A percentile compares a stretch with the other conserved stretches of the same genome.
These are phyloP conservation scores for Mycena epipterygia DNA, from an alignment of 768 basidiomycete species.

Conservation along the genomic window DNA sequence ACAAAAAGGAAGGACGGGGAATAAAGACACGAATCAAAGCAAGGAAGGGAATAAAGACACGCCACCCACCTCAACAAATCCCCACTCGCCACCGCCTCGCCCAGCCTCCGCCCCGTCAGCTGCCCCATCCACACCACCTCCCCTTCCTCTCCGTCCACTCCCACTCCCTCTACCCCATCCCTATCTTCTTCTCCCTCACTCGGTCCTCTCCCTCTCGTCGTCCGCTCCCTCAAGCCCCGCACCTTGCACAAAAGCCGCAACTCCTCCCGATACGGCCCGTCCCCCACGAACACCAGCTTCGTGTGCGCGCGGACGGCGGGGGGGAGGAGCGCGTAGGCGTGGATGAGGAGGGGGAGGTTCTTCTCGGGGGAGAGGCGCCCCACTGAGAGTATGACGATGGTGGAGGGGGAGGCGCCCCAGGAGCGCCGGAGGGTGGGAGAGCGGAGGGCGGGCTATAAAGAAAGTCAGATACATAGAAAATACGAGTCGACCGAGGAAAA, in stretches of 20 bases:
- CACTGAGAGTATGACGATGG: constrained; percentile 23
- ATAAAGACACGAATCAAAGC: no score
- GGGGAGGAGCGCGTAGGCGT: not conserved
- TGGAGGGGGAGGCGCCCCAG: not conserved
- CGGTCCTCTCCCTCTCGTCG: no score
- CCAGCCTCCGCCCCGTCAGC: constrained; percentile 9
- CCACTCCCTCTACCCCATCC: no score
- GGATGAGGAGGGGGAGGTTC: constrained; percentile 22
- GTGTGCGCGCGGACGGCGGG: not conserved
- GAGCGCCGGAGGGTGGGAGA: not conserved
- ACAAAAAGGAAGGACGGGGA: not conserved
- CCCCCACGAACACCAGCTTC: constrained; percentile 10
- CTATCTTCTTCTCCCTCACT: no score
- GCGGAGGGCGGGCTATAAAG: constrained; percentile 1
- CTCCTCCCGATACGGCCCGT: not conserved
- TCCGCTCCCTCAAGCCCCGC: not conserved
- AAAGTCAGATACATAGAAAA: not conserved
- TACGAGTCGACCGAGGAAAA: not conserved
- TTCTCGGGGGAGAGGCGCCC: constrained; percentile 30
- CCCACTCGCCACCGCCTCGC: constrained; percentile 29
- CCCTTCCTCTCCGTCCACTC: no score
- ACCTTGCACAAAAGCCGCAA: not conserved
- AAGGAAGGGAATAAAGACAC: no score
- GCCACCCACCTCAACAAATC: constrained; percentile 28
- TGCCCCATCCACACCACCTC: constrained; percentile 26